Base-by-base conservation (phyloP, 1,139 yeast species). In the Pichia sp. region DNA sequence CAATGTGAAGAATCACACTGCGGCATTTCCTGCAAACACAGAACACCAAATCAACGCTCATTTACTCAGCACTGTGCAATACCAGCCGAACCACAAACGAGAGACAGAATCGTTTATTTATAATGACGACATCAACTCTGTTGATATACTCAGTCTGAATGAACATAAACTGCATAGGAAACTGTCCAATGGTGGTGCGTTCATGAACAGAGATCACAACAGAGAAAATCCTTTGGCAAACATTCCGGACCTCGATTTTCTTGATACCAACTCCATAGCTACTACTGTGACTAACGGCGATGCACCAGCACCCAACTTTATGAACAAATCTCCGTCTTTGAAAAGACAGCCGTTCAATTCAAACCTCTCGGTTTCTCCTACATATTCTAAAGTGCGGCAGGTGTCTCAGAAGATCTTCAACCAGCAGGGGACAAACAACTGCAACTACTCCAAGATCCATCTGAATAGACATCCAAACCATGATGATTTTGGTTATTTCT, bases 71-170 rank as follows among this genome's bases (percentile, higher is more conserved):
- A 8, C 11, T 31, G 8, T 8, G 33, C 33, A 8, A 31, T 11
- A 31, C 9, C 27, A n/a, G 27, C 23, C 33, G 7, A 33, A 26
- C 27, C 11, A 5, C n/a, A 28, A 33, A 37, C 45, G 42, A 41
- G 53, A 49, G n/a, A 52, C 48, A 3, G 62, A 59, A 46, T 57
- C 57, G 9, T 59, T 58, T 42, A 55, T 58, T 4, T 59, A 57
- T 34, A 50, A 54, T 36, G 55, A 56, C 26, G 36, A 34, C 38
- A 34, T 44, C 10, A 43, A 44, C 33, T 52, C 55, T 4, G 26
- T 44, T 9, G 51, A 45, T 41, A 36, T 26, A 8, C 9, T 38
- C 31, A 42, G 40, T 39, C 32, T 41, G 27, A 46, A 34, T 39
- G 49, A 43, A 10, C 42, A 40, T 7, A 38, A 35, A 27, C 32